Conservation (phyloP, 306 rosid species). For the Lathyrus aphaca region DNA sequence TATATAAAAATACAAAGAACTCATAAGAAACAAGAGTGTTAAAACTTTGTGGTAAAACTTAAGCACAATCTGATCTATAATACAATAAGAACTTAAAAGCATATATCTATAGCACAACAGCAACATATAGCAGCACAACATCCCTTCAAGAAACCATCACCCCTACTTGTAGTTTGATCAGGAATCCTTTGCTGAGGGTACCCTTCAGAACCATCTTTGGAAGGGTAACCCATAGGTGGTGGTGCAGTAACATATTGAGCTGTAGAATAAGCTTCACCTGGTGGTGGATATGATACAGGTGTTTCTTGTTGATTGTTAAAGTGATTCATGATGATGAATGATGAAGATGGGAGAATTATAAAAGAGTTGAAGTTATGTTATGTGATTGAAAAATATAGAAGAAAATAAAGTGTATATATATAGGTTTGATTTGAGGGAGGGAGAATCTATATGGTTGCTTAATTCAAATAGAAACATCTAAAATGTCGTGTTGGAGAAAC, state of each 20-base stretch:
- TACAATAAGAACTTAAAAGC: conserved; percentile 40
- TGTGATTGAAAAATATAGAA: too few species aligned
- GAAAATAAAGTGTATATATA: too few species aligned
- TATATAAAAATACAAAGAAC: conserved; percentile 31
- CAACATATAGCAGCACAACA: conserved; percentile 56
- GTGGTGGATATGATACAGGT: conserved; percentile 22
- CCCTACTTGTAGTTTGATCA: conserved; percentile 41
- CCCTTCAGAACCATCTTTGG: conserved; percentile 36
- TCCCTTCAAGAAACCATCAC: conserved; percentile 57
- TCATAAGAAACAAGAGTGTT: neutral
- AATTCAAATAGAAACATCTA: too few species aligned
- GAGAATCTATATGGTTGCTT: too few species aligned
- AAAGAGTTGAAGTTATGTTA: too few species aligned
- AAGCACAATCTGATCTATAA: conserved; percentile 3
- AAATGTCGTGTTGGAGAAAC: too few species aligned
- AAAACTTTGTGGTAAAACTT: neutral
- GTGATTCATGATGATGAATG: too few species aligned
- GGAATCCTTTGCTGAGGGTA: conserved; percentile 35
- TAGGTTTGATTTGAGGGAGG: too few species aligned
- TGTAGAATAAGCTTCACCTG: neutral
- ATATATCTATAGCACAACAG: conserved; percentile 47
- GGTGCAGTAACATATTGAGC: conserved; percentile 35
- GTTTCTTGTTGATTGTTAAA: too few species aligned
- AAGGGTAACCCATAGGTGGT: conserved; percentile 46
- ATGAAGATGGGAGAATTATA: too few species aligned